Base-by-base conservation (phyloP, 2,329 filamentous ascomycete genomes). In the Taxawa tesnikishii region DNA sequence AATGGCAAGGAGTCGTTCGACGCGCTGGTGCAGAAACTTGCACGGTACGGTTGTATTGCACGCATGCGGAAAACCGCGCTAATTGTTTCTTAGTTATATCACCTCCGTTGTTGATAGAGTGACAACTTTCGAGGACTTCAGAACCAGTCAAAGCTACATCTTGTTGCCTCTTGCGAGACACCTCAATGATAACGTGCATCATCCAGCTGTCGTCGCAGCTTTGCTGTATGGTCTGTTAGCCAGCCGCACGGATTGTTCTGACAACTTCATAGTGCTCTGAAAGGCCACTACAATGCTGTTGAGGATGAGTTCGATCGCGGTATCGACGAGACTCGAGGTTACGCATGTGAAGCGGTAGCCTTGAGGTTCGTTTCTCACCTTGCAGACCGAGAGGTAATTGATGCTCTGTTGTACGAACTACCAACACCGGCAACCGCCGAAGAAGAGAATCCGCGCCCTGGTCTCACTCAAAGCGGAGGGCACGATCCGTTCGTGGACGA, bases 261-360 rank as follows among this genome's bases (percentile, higher is more conserved):
- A n/a, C n/a, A n/a, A n/a, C n/a, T n/a, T n/a, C n/a, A n/a, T n/a
- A 83, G 79, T 29, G 79, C 79, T 2, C 61, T 85, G 17, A 81
- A 79, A 49, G 83, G 78, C 65, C 79, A 87, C 48, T 88, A 79
- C 38, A 61, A 70, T 15, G 67, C 71, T 9, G 60, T 67, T 19
- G 77, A 80, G 39, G 63, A 63, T 29, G 65, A 68, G 30, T 63
- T 66, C 31, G 69, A 79, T 36, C 71, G 73, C 37, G 74, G 75
- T 4, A 58, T 87, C 18, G 73, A 75, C 36, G 70, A 79, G 36
- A 71, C 79, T 10, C 68, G 81, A 33, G 79, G 78, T 13, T 72
- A 74, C 48, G 80, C 79, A 16, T 87, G 81, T 48, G 82, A 88
- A 58, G 80, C 84, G 39, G 79, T 84, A 10, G 82, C 82, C 23